phyloP scores from a whole-genome alignment of 2,329 filamentous ascomycete species.

The Fusarium verrucosum region DNA sequence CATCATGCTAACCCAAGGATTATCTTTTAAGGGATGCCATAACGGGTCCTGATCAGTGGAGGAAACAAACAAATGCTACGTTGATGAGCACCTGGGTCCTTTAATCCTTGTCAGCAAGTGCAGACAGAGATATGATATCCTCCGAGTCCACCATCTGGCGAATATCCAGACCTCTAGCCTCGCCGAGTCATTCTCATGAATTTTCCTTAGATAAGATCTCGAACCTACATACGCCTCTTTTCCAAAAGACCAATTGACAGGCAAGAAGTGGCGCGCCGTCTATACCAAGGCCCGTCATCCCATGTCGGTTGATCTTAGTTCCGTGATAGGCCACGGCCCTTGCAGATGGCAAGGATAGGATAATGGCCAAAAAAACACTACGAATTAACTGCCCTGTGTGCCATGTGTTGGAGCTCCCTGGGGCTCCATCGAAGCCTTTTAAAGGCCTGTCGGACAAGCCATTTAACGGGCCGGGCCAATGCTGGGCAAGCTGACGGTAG shows the following conservation, averaged over 20 bases:
- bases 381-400: constrained; percentile 30
- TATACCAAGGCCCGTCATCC: constrained; percentile 29
- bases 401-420: constrained; percentile 33
- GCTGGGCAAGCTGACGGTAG: constrained; percentile 33
- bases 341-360: constrained; percentile 45
- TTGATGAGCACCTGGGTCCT: constrained; percentile 14
- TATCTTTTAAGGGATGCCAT: constrained; percentile 2
- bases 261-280: constrained; percentile 34
- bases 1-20: constrained; percentile 19
- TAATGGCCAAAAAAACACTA: constrained; percentile 30
- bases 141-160: background rate
- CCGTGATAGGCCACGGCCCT: constrained; percentile 43
- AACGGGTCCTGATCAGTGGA: constrained; percentile 14
- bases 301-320: constrained; percentile 32
- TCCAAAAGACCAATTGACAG: constrained; percentile 31
- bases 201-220: constrained; percentile 22
- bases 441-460: constrained; percentile 23
- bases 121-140: too few species aligned
- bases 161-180: background rate
- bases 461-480: constrained; percentile 33
- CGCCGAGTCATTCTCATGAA: background rate
- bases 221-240: constrained; percentile 31
- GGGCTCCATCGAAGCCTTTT: constrained; percentile 26
- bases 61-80: constrained; percentile 25
- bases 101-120: constrained; percentile 9